Evolutionary conservation across 2,329 filamentous ascomycete species (phyloP).

Genomic region (Xylariaceae sp.): DNA sequence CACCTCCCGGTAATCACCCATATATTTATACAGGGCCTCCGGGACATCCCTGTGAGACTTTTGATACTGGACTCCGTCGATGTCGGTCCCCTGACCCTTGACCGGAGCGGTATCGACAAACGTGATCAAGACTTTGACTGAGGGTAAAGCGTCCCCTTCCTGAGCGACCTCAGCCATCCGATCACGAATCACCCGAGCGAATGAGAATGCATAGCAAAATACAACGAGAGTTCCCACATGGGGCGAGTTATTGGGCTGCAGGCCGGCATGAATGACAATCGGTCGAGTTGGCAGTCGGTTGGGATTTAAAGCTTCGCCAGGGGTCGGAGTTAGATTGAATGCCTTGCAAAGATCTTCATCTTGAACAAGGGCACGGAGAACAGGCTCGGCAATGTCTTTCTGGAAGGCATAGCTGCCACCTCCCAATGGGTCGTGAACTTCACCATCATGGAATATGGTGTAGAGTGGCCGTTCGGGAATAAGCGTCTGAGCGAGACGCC

Average conservation of each 20-base stretch:
- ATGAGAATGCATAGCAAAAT: slow-evolving; percentile 5
- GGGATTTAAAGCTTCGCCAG: not conserved
- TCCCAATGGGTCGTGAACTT: slow-evolving; percentile 7
- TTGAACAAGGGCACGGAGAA: slow-evolving; percentile 1
- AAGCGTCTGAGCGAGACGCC: not conserved
- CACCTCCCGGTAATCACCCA: slow-evolving; percentile 6
- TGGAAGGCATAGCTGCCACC: slow-evolving; percentile 7
- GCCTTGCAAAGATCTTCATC: slow-evolving; percentile 1
- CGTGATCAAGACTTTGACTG: slow-evolving; percentile 7
- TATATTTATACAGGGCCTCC: slow-evolving; percentile 1
- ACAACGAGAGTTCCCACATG: slow-evolving; percentile 7
- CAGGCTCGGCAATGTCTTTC: slow-evolving; percentile 1
- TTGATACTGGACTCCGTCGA: slow-evolving; percentile 4
- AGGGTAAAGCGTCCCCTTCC: not conserved
- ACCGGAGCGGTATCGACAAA: slow-evolving; percentile 9
- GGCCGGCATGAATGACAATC: slow-evolving; percentile 8
- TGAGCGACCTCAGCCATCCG: not conserved
- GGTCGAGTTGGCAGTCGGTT: slow-evolving; percentile 1
- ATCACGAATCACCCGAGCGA: slow-evolving; percentile 4
- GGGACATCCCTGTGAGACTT: slow-evolving; percentile 3
- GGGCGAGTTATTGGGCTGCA: slow-evolving; percentile 8
- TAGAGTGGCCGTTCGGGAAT: not conserved
- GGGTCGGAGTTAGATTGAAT: not conserved
- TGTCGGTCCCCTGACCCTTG: not conserved
- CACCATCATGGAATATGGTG: slow-evolving; percentile 4